phyloP scores from a whole-genome alignment of 1,284 basidiomycete species.

The Anthracocystis panici-leucophaei region DNA sequence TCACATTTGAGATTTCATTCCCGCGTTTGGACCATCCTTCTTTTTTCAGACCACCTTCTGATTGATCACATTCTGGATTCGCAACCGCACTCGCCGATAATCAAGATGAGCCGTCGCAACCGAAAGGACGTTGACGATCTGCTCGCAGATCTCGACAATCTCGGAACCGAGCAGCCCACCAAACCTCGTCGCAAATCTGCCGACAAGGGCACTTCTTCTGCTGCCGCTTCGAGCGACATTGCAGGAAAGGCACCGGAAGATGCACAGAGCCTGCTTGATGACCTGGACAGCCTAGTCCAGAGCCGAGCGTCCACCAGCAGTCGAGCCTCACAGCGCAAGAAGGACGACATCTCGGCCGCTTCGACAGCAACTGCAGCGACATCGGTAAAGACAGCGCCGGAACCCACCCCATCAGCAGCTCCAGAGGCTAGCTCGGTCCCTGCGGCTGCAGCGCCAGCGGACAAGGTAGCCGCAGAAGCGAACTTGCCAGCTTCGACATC shows the following conservation, averaged over 20 bases:
- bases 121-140: conserved; percentile 66
- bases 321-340: conserved; percentile 36
- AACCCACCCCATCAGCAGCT: conserved; percentile 1
- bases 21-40: conserved; percentile 27
- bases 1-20: neutral
- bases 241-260: conserved; percentile 48
- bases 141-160: conserved; percentile 64
- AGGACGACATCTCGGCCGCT: conserved; percentile 19
- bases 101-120: conserved; percentile 44
- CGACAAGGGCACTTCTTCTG: conserved; percentile 21
- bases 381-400: conserved; percentile 3
- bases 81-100: neutral
- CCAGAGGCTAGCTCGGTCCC: neutral
- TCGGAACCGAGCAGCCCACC: conserved; percentile 46
- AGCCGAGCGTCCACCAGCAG: conserved; percentile 49
- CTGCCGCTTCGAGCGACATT: conserved; percentile 8
- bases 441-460: neutral
- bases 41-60: neutral
- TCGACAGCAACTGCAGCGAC: neutral
- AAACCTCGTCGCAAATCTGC: conserved; percentile 33
- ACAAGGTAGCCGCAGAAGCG: conserved; percentile 67
- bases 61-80: no score
- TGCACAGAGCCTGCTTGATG: conserved; percentile 67
- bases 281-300: conserved; percentile 67
- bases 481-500: conserved; percentile 74